phyloP scores from a whole-genome alignment of 176 grass and related monocot species.

The Oryza rufipogon region DNA sequence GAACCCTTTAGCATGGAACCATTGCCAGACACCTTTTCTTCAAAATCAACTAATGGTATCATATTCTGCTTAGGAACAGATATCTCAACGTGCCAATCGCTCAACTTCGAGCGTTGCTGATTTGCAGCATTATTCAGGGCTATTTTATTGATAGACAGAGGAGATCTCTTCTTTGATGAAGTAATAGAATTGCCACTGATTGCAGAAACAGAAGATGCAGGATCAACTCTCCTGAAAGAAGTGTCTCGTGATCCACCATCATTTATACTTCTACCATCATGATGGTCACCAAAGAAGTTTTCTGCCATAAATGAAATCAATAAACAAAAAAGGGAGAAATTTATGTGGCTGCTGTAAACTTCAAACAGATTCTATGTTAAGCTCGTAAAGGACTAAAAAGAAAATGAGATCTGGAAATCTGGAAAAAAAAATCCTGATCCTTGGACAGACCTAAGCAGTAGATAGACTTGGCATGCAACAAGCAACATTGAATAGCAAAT shows the following conservation, averaged over 20 bases:
- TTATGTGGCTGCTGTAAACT: slow-evolving; percentile 15
- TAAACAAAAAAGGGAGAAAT: slow-evolving; percentile 26
- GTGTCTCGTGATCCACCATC: slow-evolving; percentile 74
- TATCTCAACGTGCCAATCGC: slow-evolving; percentile 86
- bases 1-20: slow-evolving; percentile 7
- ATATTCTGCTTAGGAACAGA: slow-evolving; percentile 74
- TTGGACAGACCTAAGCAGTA: background rate
- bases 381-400: background rate
- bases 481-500: slow-evolving; percentile 3
- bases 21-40: slow-evolving; percentile 44
- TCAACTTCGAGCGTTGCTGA: slow-evolving; percentile 51
- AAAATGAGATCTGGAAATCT: slow-evolving; percentile 4
- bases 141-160: slow-evolving; percentile 72
- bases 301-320: slow-evolving; percentile 55
- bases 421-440: background rate
- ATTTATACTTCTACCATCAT: slow-evolving; percentile 67
- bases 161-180: slow-evolving; percentile 69
- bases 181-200: slow-evolving; percentile 62
- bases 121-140: slow-evolving; percentile 55
- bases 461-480: background rate
- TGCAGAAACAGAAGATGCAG: slow-evolving; percentile 56
- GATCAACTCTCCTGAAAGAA: slow-evolving; percentile 69
- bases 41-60: slow-evolving; percentile 38
- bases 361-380: background rate
- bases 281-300: slow-evolving; percentile 73